phyloP scores from a whole-genome alignment of 2,329 filamentous ascomycete genomes.

The Penicillium digitatum region DNA sequence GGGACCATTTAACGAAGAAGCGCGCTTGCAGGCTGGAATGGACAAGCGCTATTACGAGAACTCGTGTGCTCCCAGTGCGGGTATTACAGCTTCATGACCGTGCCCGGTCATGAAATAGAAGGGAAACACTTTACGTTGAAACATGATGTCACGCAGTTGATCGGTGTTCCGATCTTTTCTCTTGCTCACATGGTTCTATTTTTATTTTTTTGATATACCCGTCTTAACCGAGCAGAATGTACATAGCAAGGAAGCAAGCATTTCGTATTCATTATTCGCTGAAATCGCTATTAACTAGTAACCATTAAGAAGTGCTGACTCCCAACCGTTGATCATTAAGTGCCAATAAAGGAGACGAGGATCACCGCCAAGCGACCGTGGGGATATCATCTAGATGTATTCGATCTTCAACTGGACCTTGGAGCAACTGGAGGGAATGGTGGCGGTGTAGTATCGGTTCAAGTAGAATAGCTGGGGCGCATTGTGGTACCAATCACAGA shows the following conservation, averaged over 20 bases:
- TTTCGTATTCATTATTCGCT: slow-evolving; percentile 3
- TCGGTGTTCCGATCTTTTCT: background rate
- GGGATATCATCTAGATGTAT: slow-evolving; percentile 19
- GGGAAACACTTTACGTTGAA: slow-evolving; percentile 1
- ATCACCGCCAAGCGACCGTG: slow-evolving; percentile 4
- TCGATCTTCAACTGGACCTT: slow-evolving; percentile 30
- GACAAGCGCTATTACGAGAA: slow-evolving; percentile 44
- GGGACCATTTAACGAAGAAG: slow-evolving; percentile 47
- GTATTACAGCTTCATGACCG: slow-evolving; percentile 1
- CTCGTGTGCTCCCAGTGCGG: background rate
- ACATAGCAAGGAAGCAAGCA: slow-evolving; percentile 2
- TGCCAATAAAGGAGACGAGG: background rate
- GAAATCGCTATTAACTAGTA: slow-evolving; percentile 4
- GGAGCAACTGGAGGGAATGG: slow-evolving; percentile 34
- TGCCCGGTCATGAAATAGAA: background rate
- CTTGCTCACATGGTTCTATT: background rate
- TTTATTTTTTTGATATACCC: slow-evolving; percentile 9
- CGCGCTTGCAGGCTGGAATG: slow-evolving; percentile 45
- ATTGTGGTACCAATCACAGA: slow-evolving; percentile 42
- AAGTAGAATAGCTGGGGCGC: slow-evolving; percentile 41
- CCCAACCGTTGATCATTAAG: background rate
- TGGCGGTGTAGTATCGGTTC: slow-evolving; percentile 20
- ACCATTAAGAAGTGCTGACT: background rate
- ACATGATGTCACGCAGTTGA: slow-evolving; percentile 8
- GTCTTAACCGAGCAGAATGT: slow-evolving; percentile 4